Evolutionary conservation across 2,329 filamentous ascomycete species (phyloP).

Genomic region (Fusarium scirpi): DNA sequence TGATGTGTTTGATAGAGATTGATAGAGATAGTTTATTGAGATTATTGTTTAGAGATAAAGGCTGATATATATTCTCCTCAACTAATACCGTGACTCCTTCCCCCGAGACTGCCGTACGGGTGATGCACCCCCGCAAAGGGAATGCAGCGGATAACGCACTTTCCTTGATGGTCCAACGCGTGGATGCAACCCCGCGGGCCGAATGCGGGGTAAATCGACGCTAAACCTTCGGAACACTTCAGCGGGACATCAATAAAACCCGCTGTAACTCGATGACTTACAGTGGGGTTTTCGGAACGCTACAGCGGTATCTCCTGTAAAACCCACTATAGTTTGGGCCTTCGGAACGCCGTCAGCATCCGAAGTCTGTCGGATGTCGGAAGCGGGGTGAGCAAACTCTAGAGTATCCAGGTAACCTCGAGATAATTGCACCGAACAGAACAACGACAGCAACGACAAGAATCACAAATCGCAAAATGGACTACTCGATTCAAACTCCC

Average conservation of each 20-base stretch:
- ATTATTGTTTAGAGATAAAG: not conserved
- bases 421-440: not conserved
- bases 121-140: conserved; percentile 5
- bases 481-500: conserved; percentile 29
- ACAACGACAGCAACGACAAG: not conserved
- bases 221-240: not conserved
- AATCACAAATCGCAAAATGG: conserved; percentile 15
- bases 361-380: conserved; percentile 35
- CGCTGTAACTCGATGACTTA: not conserved
- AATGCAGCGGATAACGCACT: not conserved
- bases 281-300: not conserved
- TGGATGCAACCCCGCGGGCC: not conserved
- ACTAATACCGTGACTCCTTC: not conserved
- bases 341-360: not conserved
- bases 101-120: not conserved
- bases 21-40: not conserved
- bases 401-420: too few species aligned
- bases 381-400: conserved; percentile 15
- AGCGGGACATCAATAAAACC: not conserved
- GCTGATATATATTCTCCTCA: not conserved
- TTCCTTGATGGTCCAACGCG: too few species aligned
- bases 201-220: not conserved
- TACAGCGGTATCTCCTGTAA: not conserved
- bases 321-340: not conserved
- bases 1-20: not conserved